Conservation (phyloP, 345 rosid species). For the Hypericum perforatum region DNA sequence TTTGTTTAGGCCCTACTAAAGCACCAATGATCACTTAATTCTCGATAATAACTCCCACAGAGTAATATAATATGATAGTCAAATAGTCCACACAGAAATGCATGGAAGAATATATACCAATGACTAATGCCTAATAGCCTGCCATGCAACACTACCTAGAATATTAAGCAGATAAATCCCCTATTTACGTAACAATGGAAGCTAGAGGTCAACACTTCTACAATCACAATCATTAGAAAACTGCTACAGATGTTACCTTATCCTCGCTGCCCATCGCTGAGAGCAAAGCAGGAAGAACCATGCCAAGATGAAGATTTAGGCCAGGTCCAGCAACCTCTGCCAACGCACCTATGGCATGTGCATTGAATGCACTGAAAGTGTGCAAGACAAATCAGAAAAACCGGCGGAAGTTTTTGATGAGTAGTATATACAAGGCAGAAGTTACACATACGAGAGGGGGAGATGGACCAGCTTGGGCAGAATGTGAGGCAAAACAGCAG, state of each 20-base stretch:
- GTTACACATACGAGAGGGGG: conserved; percentile 79
- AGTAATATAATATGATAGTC: too few species aligned
- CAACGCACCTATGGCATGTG: conserved; percentile 93
- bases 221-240: too few species aligned
- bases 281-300: conserved; percentile 86
- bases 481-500: conserved; percentile 98
- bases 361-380: conserved; percentile 73
- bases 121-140: too few species aligned
- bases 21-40: too few species aligned
- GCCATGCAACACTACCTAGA: too few species aligned
- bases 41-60: too few species aligned
- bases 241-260: conserved; percentile 26
- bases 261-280: conserved; percentile 73
- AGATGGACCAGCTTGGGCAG: conserved; percentile 85
- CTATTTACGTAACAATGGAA: too few species aligned
- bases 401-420: neutral
- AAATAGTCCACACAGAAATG: too few species aligned
- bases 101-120: too few species aligned
- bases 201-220: too few species aligned
- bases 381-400: neutral
- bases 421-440: conserved; percentile 8
- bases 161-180: too few species aligned
- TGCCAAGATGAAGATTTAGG: conserved; percentile 75
- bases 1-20: too few species aligned
- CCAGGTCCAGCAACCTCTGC: conserved; percentile 99